Conservation (phyloP, 164 flowering plant species). For the Sextonia rubra region DNA sequence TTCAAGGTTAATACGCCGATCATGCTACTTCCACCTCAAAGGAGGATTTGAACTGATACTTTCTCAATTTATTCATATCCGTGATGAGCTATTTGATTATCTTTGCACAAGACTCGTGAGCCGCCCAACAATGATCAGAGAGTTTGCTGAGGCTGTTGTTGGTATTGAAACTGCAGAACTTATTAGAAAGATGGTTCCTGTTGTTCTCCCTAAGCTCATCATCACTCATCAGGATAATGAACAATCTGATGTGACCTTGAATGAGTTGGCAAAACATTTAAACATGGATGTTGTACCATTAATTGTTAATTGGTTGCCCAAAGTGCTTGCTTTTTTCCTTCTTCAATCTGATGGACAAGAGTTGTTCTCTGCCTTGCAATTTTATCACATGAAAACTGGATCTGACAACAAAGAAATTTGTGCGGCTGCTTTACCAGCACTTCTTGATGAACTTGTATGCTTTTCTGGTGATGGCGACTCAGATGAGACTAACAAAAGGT, state of each 20-base stretch:
- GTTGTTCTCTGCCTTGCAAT: conserved; percentile 63
- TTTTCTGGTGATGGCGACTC: conserved; percentile 60
- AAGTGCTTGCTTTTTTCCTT: conserved; percentile 94
- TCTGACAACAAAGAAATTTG: conserved; percentile 83
- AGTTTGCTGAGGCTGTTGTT: conserved; percentile 88
- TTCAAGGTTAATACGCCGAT: conserved; percentile 58
- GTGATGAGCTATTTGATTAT: conserved; percentile 76
- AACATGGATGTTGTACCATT: conserved; percentile 69
- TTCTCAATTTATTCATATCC: conserved; percentile 51
- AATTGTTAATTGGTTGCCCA: conserved; percentile 79
- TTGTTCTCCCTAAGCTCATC: conserved; percentile 93
- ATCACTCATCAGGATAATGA: conserved; percentile 59
- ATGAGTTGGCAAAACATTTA: conserved; percentile 67
- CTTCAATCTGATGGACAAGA: conserved; percentile 55
- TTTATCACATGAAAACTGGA: conserved; percentile 81
- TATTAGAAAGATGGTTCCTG: conserved; percentile 77
- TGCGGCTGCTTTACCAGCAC: conserved; percentile 96
- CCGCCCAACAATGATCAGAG: conserved; percentile 65
- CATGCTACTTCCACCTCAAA: conserved; percentile 63
- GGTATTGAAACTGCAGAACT: conserved; percentile 65
- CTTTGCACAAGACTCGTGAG: conserved; percentile 54
- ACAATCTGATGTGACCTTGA: conserved; percentile 47
- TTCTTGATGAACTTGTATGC: conserved; percentile 93
- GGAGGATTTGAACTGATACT: conserved; percentile 68
- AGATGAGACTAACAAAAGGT: conserved; percentile 64